These are phyloP conservation scores for Wickerhamiella allomyrinae DNA, from an alignment of 805 yeast species.

Conservation along the genomic window DNA sequence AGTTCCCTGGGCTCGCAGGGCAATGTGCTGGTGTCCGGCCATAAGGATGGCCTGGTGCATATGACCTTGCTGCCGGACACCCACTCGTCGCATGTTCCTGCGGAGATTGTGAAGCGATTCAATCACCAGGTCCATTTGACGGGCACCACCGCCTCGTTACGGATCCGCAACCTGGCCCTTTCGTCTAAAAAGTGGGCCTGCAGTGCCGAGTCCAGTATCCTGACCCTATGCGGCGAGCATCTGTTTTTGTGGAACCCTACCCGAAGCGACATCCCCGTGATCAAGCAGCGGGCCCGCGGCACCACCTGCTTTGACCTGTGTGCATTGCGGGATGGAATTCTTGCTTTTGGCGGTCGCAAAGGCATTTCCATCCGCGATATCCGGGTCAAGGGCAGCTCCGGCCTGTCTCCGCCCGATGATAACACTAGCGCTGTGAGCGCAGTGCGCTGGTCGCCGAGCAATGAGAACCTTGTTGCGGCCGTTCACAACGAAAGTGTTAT, in stretches of 20 bases:
- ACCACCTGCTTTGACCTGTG: conserved; percentile 35
- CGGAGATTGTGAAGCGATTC: conserved; percentile 64
- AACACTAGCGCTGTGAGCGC: conserved; percentile 27
- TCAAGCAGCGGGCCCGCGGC: conserved; percentile 39
- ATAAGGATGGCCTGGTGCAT: conserved; percentile 60
- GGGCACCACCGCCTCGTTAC: conserved; percentile 16
- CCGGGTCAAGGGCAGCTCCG: conserved; percentile 35
- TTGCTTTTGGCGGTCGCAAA: conserved; percentile 46
- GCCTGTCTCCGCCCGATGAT: conserved; percentile 31
- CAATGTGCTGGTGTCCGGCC: conserved; percentile 48
- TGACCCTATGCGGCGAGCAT: conserved; percentile 53
- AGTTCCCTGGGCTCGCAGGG: conserved; percentile 28
- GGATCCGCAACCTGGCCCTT: conserved; percentile 27
- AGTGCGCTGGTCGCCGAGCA: conserved; percentile 49
- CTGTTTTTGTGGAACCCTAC: conserved; percentile 65
- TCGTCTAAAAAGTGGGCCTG: conserved; percentile 33
- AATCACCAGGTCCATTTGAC: conserved; percentile 57
- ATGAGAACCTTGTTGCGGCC: conserved; percentile 50
- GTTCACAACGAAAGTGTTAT: conserved; percentile 39
- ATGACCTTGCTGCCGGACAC: conserved; percentile 53
- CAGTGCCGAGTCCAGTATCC: conserved; percentile 32
- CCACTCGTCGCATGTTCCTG: conserved; percentile 32
- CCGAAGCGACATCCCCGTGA: conserved; percentile 43
- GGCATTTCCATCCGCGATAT: conserved; percentile 68
- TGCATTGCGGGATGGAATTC: conserved; percentile 33